Evolutionary conservation across 192 early-diverging fungal genomes (phyloP), one percentile per base, ranked within the genome.

Genomic region (Glomus cerebriforme): DNA sequence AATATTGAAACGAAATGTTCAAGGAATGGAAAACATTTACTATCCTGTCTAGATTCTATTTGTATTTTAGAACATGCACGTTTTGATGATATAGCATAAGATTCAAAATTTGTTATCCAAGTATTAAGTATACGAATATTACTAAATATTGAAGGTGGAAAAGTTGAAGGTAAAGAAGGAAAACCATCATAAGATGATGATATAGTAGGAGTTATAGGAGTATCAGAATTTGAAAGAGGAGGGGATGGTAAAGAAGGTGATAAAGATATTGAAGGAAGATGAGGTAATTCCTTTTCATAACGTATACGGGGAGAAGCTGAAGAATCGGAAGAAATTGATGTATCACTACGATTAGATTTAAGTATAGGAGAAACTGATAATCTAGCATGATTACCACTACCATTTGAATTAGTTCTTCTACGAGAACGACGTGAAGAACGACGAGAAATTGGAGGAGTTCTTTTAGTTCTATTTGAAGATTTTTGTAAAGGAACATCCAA

Each of bases 1-100:
- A 73, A 73, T 17, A 59, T 32, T 34, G 71, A 73, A 59, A 73
- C 45, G 43, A 73, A 73, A 54, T 73, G 31, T 73, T 32, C 71
- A 22, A 73, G 35, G 24, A 73, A 73, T 58, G 71, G 71, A 17
- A 73, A 73, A 31, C 71, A 73, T 73, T 45, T 47, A 22, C 27
- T 47, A 73, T 73, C 71, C 7, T 58, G 1, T 29, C 71, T 47
- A 15, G 71, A 13, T 58, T 34, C 49, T 19, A 19, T 7, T 49
- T 22, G 47, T 12, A 73, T 27, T 12, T 31, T 73, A 26, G 15
- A 13, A 58, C 71, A 73, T 9, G 71, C 29, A 1, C 71, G 39
- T 73, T 49, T 73, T 26, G 71, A 47, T 2, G 31, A 15, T 31
- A 73, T 73, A n/a, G 71, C 29, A 73, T 31, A 73, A 6, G 49